Base-by-base conservation (phyloP, 2,329 filamentous ascomycete genomes). In the Emericellopsis atlantica region DNA sequence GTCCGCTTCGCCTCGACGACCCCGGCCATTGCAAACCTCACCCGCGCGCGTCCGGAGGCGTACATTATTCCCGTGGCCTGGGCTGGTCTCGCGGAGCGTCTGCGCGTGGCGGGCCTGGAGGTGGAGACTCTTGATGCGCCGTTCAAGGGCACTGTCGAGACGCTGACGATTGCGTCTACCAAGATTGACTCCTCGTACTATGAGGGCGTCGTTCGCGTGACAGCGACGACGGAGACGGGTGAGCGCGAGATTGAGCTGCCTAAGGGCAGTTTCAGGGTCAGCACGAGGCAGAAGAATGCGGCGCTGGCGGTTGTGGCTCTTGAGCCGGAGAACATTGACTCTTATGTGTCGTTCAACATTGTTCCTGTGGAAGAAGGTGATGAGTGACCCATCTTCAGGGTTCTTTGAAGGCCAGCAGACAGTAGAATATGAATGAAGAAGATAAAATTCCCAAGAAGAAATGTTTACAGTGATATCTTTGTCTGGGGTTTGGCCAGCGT, bases 251-350 rank as follows among this genome's bases (percentile, higher is more conserved):
- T 57, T 0, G 49, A 37, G 1, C 24, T 59, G 1, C 54, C 55
- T 0, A 47, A 48, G 0, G 56, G 56, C 1, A 55, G 54, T 9
- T 59, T 56, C 39, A 47, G 49, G 22, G 48, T 59, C 0, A 57
- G 53, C 46, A 57, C 56, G 3, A 49, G 50, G 16, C 56, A 59
- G 40, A 55, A 54, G 45, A 59, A 57, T 12, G 54, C 55, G 0
- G 56, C 44, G 0, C 40, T 56, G 1, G 54, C 56, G 0, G 48
- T 59, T 9, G 45, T 50, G 9, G 53, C 50, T 1, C 41, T 59
- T 11, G 56, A 59, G 48, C 56, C 56, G 0, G 56, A 59, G 47
- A 53, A 52, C 3, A 52, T 54, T 9, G 56, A 59, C 40, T 59
- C 56, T 1, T 59, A 55, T 26, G 55, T 49, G 2, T 53, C 52